Conservation (phyloP, 2,329 filamentous ascomycete genomes). For the Penicillium sp. region DNA sequence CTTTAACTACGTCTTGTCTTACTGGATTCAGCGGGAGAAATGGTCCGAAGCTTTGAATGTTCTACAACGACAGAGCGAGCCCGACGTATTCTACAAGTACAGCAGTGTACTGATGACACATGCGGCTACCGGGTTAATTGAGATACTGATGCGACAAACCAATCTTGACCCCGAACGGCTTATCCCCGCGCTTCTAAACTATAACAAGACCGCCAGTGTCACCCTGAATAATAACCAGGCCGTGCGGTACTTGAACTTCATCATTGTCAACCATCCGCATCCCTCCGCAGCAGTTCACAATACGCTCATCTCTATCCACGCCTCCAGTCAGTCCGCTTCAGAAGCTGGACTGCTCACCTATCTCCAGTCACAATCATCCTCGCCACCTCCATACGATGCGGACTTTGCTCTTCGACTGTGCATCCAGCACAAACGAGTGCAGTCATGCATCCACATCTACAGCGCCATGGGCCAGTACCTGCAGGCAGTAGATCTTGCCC, state of each 20-base stretch:
- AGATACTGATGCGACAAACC: constrained; percentile 88
- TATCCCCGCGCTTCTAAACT: constrained; percentile 90
- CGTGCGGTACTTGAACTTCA: constrained; percentile 87
- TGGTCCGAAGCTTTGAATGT: constrained; percentile 86
- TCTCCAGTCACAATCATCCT: constrained; percentile 85
- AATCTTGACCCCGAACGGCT: constrained; percentile 82
- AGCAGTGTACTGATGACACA: constrained; percentile 96
- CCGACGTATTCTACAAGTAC: constrained; percentile 94
- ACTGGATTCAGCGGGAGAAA: constrained; percentile 94
- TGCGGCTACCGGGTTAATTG: constrained; percentile 79
- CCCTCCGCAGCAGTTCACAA: constrained; percentile 89
- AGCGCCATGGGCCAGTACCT: constrained; percentile 93
- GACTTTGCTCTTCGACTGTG: constrained; percentile 95
- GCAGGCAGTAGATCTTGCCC: constrained; percentile 86
- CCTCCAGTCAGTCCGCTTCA: constrained; percentile 76
- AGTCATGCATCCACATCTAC: constrained; percentile 96
- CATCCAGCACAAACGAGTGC: constrained; percentile 88
- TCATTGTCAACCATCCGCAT: constrained; percentile 78
- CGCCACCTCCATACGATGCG: constrained; percentile 81
- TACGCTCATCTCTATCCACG: constrained; percentile 93
- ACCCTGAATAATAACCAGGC: constrained; percentile 80
- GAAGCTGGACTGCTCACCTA: constrained; percentile 85
- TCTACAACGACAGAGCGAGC: constrained; percentile 87
- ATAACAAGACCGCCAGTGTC: constrained; percentile 72
- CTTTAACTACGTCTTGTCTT: constrained; percentile 90